Conservation (phyloP, 192 early-diverging fungal species). For the Globomyces pollinis-pini region DNA sequence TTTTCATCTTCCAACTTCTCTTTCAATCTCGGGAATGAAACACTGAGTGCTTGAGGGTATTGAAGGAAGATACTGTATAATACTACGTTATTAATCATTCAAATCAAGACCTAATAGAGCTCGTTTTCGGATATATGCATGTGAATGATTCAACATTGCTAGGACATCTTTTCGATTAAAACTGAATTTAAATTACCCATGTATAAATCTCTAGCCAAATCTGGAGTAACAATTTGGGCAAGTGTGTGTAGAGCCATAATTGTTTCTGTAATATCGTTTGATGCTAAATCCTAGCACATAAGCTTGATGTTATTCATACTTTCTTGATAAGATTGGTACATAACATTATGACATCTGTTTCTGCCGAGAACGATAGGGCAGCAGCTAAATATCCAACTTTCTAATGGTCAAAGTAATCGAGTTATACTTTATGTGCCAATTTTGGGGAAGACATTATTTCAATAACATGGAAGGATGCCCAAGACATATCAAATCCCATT, state of each 20-base stretch:
- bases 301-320: background rate
- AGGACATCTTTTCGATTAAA: constrained; percentile 11
- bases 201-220: constrained; percentile 79
- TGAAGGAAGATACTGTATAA: constrained; percentile 84
- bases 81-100: constrained; percentile 45
- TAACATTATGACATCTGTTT: constrained; percentile 94
- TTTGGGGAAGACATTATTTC: constrained; percentile 92
- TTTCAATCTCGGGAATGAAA: constrained; percentile 75
- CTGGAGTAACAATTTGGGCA: constrained; percentile 85
- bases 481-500: constrained; percentile 95
- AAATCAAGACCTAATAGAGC: constrained; percentile 29
- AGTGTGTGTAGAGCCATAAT: constrained; percentile 87
- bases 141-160: constrained; percentile 84
- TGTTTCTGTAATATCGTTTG: constrained; percentile 73
- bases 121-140: constrained; percentile 87
- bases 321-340: constrained; percentile 95
- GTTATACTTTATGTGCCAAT: constrained; percentile 77
- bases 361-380: constrained; percentile 77
- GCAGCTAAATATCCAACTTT: constrained; percentile 89
- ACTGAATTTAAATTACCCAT: constrained; percentile 66
- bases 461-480: constrained; percentile 93
- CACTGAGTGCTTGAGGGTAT: constrained; percentile 78
- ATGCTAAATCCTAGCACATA: constrained; percentile 84
- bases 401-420: too few relatives aligned
- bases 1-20: constrained; percentile 88